Base-by-base conservation (phyloP, 2,329 filamentous ascomycete species). In the Colletotrichum cordylinicola region DNA sequence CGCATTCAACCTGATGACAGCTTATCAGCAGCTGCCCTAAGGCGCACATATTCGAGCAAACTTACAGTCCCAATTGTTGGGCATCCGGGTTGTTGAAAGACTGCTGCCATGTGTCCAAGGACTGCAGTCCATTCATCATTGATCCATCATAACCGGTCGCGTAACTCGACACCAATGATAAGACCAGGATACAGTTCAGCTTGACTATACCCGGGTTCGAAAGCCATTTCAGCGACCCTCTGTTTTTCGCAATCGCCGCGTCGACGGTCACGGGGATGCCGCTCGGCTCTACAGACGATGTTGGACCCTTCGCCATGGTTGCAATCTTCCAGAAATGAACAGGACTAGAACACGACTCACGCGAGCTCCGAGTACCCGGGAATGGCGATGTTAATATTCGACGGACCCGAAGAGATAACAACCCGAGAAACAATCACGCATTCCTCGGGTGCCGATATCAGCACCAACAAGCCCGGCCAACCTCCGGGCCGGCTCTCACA, bases 101-200 rank as follows among this genome's bases (percentile, higher is more conserved):
- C 1, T 74, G 71, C 67, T 82, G 80, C 85, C 85, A 87, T 33
- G 82, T 79, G 6, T 79, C 67, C 1, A 85, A 77, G 1, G 83
- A 80, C 76, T 87, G 85, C 2, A 87, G 79, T 4, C 84, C 86
- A 74, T 87, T 87, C 82, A 86, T 85, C 74, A 87, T 82, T 1
- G 85, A 85, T 12, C 83, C 82, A 52, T 82, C 80, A 67, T 80
- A 81, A 10, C 80, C 80, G 9, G 68, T 75, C 8, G 72, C 73
- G 64, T 75, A 75, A 24, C 69, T 72, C 16, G 73, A 73, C 6
- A 75, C 73, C 18, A 75, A 48, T 3, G 73, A 75, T 21, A 75
- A n/a, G 9, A 12, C 69, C 27, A 75, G 64, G 1, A 73, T 52
- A 10, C 62, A 72, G 43, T 72, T 75, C 4, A 75, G 43, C 21